Conservation (phyloP, 768 basidiomycete genomes). For the Asterophora parasitica region DNA sequence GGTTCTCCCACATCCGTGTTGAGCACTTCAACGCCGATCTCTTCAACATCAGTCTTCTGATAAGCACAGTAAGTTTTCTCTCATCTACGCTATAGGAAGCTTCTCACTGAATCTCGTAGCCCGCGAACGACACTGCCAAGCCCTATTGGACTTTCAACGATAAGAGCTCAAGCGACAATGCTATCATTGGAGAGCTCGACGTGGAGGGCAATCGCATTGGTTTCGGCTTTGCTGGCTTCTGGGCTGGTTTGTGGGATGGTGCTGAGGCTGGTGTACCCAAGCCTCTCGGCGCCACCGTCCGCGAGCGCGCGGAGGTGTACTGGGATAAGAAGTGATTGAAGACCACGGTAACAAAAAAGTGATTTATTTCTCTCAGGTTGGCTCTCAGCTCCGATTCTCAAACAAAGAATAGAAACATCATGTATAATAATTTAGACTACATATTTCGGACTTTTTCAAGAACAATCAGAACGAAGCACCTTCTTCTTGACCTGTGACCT, state of each 20-base stretch:
- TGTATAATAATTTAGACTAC: too few relatives aligned
- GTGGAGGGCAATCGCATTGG: conserved; percentile 12
- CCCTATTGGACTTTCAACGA: conserved; percentile 19
- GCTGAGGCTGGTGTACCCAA: conserved; percentile 10
- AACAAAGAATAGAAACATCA: too few relatives aligned
- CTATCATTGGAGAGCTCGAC: conserved; percentile 15
- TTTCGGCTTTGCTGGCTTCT: conserved; percentile 18
- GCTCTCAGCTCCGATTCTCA: too few relatives aligned
- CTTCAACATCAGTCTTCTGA: conserved; percentile 16
- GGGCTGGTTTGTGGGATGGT: conserved; percentile 17
- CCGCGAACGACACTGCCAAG: conserved; percentile 7
- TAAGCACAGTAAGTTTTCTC: conserved; percentile 12
- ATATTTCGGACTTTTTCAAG: too few relatives aligned
- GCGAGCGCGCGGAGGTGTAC: conserved; percentile 22
- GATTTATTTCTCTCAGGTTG: too few relatives aligned
- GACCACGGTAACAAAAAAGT: too few relatives aligned
- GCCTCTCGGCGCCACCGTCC: conserved; percentile 16
- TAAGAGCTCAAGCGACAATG: conserved; percentile 4
- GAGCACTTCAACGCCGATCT: conserved; percentile 17
- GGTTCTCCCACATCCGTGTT: conserved; percentile 15
- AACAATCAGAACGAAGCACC: too few relatives aligned
- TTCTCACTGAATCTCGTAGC: neutral
- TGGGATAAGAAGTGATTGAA: conserved; percentile 12
- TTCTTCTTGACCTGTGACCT: too few relatives aligned
- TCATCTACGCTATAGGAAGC: too few relatives aligned